Conservation (phyloP, 805 yeast species). For the Isabelozyma rhagii region DNA sequence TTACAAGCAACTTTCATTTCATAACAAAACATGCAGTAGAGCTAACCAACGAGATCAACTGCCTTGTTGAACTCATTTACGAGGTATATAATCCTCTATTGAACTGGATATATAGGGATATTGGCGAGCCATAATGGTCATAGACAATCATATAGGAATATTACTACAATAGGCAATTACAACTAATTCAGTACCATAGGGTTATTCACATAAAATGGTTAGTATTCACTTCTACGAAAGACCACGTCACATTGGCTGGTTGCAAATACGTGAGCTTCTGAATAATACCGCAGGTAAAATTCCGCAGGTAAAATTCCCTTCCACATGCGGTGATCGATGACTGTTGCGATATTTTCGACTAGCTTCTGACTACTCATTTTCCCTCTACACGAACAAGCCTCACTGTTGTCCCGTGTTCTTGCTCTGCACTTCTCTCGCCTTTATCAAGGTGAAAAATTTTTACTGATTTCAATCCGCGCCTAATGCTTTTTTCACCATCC, state of each 20-base stretch:
- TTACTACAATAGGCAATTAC: neutral
- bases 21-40: neutral
- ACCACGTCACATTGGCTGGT: no score
- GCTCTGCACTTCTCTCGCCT: neutral
- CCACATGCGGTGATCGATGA: no score
- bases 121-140: conserved; percentile 9
- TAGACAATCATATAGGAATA: neutral
- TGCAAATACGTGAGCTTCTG: no score
- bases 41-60: neutral
- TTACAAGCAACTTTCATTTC: neutral
- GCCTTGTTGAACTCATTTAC: conserved; percentile 9
- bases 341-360: no score
- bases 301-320: no score
- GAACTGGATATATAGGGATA: conserved; percentile 26
- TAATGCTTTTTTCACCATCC: conserved; percentile 8
- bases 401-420: neutral
- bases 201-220: no score
- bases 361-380: no score
- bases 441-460: conserved; percentile 2
- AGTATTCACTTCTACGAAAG: no score
- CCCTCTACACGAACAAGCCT: no score
- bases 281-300: no score
- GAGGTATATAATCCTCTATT: conserved; percentile 20
- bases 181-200: no score
- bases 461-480: conserved; percentile 41